A percentile compares a stretch with the other conserved stretches of the same genome.
Conservation (phyloP, 169 alveolate genomes). For the Theileria parva region DNA sequence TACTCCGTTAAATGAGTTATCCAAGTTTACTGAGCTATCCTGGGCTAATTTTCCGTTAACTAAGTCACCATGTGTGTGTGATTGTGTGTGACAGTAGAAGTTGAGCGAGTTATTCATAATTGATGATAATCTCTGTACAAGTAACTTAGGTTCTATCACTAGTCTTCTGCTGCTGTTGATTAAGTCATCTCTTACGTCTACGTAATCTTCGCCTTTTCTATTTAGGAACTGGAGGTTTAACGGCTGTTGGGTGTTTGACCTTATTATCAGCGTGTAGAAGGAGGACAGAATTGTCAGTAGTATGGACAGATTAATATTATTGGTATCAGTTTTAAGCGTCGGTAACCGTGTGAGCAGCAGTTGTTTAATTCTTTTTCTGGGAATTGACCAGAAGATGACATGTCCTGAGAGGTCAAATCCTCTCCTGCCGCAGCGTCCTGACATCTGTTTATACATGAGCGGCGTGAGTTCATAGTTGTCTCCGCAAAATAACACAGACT, state of each 20-base stretch:
- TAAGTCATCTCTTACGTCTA: neutral
- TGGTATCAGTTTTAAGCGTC: slow-evolving; percentile 67
- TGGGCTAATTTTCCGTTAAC: too few relatives aligned
- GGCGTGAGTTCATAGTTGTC: slow-evolving; percentile 83
- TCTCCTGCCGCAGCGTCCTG: slow-evolving; percentile 92
- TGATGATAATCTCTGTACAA: slow-evolving; percentile 55
- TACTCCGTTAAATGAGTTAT: too few relatives aligned
- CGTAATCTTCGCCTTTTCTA: slow-evolving; percentile 16
- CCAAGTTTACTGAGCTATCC: too few relatives aligned
- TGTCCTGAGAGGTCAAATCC: slow-evolving; percentile 90
- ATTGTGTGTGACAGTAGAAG: neutral
- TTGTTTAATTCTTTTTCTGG: slow-evolving; percentile 78
- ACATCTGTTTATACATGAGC: slow-evolving; percentile 87
- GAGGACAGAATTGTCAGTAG: slow-evolving; percentile 44
- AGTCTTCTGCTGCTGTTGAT: slow-evolving; percentile 38
- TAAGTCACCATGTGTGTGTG: slow-evolving; percentile 2
- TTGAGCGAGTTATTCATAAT: slow-evolving; percentile 36
- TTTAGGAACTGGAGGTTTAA: slow-evolving; percentile 22
- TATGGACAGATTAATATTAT: slow-evolving; percentile 45
- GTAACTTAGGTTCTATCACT: slow-evolving; percentile 34
- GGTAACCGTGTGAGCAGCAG: slow-evolving; percentile 79
- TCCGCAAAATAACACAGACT: slow-evolving; percentile 83
- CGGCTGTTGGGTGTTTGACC: slow-evolving; percentile 20
- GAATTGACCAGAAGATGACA: slow-evolving; percentile 86
- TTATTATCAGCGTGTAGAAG: slow-evolving; percentile 38